phyloP scores from a whole-genome alignment of 2,329 filamentous ascomycete species.

The Myriosclerotinia curreyana region DNA sequence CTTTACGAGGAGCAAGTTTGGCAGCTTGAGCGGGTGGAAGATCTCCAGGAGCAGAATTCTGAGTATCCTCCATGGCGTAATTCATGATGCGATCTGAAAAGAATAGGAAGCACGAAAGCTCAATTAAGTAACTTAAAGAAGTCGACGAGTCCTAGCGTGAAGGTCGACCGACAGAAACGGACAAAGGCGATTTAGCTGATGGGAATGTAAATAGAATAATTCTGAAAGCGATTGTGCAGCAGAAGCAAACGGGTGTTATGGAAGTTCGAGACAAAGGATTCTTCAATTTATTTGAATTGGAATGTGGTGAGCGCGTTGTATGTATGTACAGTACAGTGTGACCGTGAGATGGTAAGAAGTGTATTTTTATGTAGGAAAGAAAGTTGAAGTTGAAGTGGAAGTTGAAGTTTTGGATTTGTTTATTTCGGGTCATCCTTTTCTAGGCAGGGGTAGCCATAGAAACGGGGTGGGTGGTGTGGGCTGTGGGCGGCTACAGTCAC shows the following conservation, averaged over 20 bases:
- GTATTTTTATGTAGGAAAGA: background rate
- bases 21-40: conserved; percentile 50
- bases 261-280: conserved; percentile 19
- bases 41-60: conserved; percentile 64
- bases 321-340: too few species aligned
- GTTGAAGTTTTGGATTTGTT: conserved; percentile 12
- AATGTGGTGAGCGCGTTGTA: background rate
- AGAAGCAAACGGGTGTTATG: conserved; percentile 13
- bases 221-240: conserved; percentile 28
- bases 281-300: background rate
- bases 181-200: conserved; percentile 27
- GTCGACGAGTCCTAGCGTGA: background rate
- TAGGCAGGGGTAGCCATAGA: conserved; percentile 16
- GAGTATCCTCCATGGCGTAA: conserved; percentile 54
- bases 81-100: conserved; percentile 39
- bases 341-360: background rate
- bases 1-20: conserved; percentile 58
- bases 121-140: conserved; percentile 1
- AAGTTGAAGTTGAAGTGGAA: background rate
- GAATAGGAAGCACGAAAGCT: conserved; percentile 3
- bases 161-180: conserved; percentile 23
- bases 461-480: background rate
- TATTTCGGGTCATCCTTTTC: background rate
- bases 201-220: conserved; percentile 24
- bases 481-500: background rate